Conservation (phyloP, 2,329 filamentous ascomycete species). For the Uncinocarpus reesii region DNA sequence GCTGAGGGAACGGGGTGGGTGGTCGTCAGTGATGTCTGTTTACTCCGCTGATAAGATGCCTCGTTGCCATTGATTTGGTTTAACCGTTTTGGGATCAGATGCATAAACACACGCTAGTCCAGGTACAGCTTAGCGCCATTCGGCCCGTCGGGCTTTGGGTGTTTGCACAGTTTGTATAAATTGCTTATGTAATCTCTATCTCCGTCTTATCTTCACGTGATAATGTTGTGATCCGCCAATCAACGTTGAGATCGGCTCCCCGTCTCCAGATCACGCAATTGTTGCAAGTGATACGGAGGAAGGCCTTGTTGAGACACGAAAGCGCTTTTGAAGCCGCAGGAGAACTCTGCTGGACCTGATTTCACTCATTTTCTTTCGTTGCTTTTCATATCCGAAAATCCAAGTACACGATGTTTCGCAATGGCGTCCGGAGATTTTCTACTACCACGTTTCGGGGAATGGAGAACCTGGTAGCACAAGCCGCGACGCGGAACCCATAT, state of each 20-base stretch:
- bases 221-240: neutral
- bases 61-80: conserved; percentile 10
- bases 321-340: neutral
- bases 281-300: neutral
- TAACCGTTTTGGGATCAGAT: conserved; percentile 9
- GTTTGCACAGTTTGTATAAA: conserved; percentile 1
- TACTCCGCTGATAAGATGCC: neutral
- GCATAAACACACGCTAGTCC: conserved; percentile 9
- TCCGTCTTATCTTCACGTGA: neutral
- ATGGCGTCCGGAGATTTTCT: conserved; percentile 56
- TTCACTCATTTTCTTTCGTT: neutral
- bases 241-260: neutral
- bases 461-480: conserved; percentile 35
- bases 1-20: neutral
- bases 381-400: conserved; percentile 16
- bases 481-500: conserved; percentile 46
- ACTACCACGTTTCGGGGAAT: conserved; percentile 49
- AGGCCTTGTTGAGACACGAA: neutral
- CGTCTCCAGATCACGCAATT: conserved; percentile 6
- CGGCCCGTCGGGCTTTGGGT: neutral
- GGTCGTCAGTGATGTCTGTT: neutral
- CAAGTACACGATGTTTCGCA: conserved; percentile 53
- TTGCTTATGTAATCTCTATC: neutral
- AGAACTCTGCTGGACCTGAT: neutral
- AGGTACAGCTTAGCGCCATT: neutral